phyloP scores from a whole-genome alignment of 768 basidiomycete species.

The Boletellus emodensis region DNA sequence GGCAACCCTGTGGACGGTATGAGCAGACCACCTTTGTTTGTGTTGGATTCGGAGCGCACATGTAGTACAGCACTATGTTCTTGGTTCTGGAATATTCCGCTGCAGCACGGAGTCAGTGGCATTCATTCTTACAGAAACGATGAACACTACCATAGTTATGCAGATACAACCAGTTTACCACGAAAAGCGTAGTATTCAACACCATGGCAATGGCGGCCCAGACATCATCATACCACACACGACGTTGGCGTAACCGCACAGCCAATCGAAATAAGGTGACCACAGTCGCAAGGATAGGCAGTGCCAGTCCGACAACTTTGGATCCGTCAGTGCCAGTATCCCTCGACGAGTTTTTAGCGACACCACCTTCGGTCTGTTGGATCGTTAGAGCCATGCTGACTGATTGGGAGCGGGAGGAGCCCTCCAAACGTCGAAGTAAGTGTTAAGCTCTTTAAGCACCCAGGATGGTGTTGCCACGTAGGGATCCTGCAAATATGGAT shows the following conservation, averaged over 20 bases:
- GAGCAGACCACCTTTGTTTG: background rate
- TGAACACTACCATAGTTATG: background rate
- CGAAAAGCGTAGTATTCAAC: background rate
- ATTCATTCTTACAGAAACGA: background rate
- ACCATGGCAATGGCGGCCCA: conserved; percentile 1
- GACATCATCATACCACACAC: conserved; percentile 3
- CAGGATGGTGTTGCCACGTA: too few species aligned
- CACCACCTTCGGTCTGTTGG: background rate
- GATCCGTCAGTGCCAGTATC: background rate
- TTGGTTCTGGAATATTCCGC: background rate
- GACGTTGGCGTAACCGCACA: background rate
- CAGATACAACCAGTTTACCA: background rate
- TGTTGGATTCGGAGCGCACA: background rate
- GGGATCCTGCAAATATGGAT: too few species aligned
- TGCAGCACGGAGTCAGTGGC: background rate
- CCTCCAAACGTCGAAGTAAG: too few species aligned
- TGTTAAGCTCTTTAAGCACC: too few species aligned
- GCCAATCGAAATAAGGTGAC: conserved; percentile 1
- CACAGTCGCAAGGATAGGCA: conserved; percentile 1
- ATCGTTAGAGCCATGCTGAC: background rate
- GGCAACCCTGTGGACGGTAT: background rate
- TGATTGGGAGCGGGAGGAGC: too few species aligned
- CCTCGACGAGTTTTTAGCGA: background rate
- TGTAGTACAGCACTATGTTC: conserved; percentile 1
- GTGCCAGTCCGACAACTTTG: background rate